phyloP scores from a whole-genome alignment of 225 moss, liverwort and hornwort species.

The Marchantia paleacea region DNA sequence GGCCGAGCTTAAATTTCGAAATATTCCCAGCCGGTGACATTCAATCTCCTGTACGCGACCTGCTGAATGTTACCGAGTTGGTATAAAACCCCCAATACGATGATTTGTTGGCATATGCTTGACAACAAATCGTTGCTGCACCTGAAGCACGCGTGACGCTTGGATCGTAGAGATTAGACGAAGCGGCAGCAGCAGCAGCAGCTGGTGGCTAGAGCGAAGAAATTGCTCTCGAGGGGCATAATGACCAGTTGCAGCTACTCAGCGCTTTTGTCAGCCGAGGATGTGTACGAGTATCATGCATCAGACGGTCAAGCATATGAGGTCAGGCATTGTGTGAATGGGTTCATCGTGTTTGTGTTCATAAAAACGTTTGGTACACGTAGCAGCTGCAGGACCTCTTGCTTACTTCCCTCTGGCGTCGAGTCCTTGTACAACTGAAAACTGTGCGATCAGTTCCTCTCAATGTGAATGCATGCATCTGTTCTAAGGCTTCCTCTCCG shows the following conservation, averaged over 20 bases:
- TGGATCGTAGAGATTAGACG: neutral
- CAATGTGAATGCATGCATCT: neutral
- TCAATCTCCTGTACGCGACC: neutral
- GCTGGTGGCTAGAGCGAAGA: constrained; percentile 6
- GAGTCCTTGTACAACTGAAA: constrained; percentile 15
- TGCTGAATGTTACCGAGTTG: neutral
- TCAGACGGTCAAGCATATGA: constrained; percentile 19
- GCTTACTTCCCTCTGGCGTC: neutral
- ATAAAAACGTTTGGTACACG: constrained; percentile 17
- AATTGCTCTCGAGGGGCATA: constrained; percentile 9
- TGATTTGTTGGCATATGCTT: neutral
- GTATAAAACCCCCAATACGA: neutral
- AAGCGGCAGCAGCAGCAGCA: constrained; percentile 4
- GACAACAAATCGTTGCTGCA: neutral
- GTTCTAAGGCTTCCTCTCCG: neutral
- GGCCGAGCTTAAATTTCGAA: neutral
- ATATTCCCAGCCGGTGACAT: neutral
- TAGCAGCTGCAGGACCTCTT: neutral
- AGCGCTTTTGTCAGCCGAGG: constrained; percentile 16
- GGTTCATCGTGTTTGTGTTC: constrained; percentile 13
- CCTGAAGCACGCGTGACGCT: constrained; percentile 10
- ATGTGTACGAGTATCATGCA: constrained; percentile 12
- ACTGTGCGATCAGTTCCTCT: neutral
- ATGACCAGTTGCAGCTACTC: constrained; percentile 15
- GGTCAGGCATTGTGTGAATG: constrained; percentile 18